Percentiles rank a stretch among this genome's conserved stretches.
Evolutionary conservation across 1,139 yeast species (phyloP).

Genomic region (Pichia sp.): DNA sequence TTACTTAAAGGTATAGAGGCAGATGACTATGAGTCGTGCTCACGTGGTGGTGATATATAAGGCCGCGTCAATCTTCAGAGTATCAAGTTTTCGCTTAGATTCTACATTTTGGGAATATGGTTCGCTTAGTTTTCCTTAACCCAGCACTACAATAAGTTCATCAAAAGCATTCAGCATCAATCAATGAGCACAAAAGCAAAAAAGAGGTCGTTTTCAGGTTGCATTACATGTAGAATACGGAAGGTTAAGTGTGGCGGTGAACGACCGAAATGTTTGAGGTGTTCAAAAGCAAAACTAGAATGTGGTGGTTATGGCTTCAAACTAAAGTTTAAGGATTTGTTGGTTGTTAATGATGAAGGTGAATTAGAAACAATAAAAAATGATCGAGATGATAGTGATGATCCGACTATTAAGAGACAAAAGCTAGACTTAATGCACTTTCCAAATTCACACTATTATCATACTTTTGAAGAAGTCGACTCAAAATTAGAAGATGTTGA

Average conservation of each 20-base stretch:
- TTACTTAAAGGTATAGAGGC: too few species aligned
- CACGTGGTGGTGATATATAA: too few species aligned
- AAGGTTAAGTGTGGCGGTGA: conserved; percentile 28
- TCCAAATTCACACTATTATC: conserved; percentile 44
- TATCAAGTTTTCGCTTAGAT: neutral
- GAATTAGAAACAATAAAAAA: conserved; percentile 9
- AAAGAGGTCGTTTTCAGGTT: conserved; percentile 27
- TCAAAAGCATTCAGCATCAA: too few species aligned
- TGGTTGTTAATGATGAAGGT: conserved; percentile 19
- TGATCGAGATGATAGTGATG: conserved; percentile 6
- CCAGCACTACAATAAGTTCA: neutral
- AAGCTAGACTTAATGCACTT: conserved; percentile 67
- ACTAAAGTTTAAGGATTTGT: conserved; percentile 61
- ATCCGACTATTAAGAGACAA: conserved; percentile 39
- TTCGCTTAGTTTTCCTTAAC: neutral
- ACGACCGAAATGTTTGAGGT: conserved; percentile 24
- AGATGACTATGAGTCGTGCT: too few species aligned
- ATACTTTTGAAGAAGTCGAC: conserved; percentile 74
- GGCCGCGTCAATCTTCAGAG: too few species aligned
- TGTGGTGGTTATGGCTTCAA: conserved; percentile 83
- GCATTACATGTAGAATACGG: conserved; percentile 25
- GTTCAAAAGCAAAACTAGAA: conserved; percentile 37
- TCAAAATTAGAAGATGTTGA: conserved; percentile 51
- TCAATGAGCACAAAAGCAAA: conserved; percentile 17
- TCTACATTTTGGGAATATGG: neutral